Conservation (phyloP, 805 yeast species). For the Myxozyma sirexii region DNA sequence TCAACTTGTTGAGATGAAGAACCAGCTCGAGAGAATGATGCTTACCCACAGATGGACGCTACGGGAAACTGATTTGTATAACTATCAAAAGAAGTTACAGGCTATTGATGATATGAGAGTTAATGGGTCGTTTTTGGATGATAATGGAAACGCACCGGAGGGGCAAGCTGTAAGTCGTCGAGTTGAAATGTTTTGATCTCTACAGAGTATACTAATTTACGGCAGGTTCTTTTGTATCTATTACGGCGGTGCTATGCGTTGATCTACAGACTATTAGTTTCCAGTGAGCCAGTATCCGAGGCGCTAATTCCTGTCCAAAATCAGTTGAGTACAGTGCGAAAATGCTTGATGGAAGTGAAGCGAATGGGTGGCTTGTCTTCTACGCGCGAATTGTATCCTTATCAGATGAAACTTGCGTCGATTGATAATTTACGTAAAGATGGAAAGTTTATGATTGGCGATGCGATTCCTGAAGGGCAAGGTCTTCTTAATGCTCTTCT, state of each 20-base stretch:
- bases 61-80: slow-evolving; percentile 91
- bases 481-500: slow-evolving; percentile 65
- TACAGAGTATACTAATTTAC: neutral
- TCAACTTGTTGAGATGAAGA: slow-evolving; percentile 64
- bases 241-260: slow-evolving; percentile 89
- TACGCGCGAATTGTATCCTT: slow-evolving; percentile 90
- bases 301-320: slow-evolving; percentile 91
- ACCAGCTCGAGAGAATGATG: slow-evolving; percentile 75
- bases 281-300: slow-evolving; percentile 94
- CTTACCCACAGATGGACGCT: slow-evolving; percentile 97
- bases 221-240: slow-evolving; percentile 63
- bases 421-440: slow-evolving; percentile 84
- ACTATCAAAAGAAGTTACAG: slow-evolving; percentile 73
- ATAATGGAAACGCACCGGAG: slow-evolving; percentile 45
- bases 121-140: slow-evolving; percentile 54
- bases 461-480: slow-evolving; percentile 96
- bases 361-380: slow-evolving; percentile 89
- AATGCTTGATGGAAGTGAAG: slow-evolving; percentile 86
- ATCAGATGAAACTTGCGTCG: slow-evolving; percentile 89
- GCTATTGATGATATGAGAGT: slow-evolving; percentile 73
- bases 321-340: slow-evolving; percentile 86
- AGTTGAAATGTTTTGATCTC: neutral
- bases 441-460: slow-evolving; percentile 88
- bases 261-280: slow-evolving; percentile 83
- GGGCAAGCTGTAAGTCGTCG: slow-evolving; percentile 49